These are phyloP conservation scores for Pseudocercospora crystallina DNA, from an alignment of 2,329 filamentous ascomycete genomes.

Conservation along the genomic window DNA sequence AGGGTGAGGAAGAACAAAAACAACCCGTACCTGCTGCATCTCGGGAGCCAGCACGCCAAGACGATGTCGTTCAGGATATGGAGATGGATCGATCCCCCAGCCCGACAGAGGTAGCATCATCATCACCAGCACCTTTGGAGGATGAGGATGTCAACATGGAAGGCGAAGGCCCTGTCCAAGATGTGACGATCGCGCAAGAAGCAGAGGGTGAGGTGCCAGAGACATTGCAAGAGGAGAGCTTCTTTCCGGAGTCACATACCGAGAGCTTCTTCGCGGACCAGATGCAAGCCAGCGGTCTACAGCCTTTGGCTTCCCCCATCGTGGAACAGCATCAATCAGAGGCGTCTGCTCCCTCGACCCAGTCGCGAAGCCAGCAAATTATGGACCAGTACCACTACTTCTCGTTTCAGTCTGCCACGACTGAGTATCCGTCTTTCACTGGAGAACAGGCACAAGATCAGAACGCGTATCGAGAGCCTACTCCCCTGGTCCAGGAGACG, in stretches of 20 bases:
- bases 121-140: background rate
- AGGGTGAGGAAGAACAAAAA: too few species aligned
- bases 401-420: slow-evolving; percentile 15
- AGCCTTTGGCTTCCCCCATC: background rate
- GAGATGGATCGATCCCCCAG: slow-evolving; percentile 1
- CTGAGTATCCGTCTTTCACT: slow-evolving; percentile 5
- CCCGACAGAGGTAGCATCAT: slow-evolving; percentile 7
- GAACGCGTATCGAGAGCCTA: too few species aligned
- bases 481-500: background rate
- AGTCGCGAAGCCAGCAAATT: slow-evolving; percentile 1
- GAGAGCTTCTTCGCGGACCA: slow-evolving; percentile 15
- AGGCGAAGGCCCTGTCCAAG: background rate
- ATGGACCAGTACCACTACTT: slow-evolving; percentile 13
- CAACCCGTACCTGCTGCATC: too few species aligned
- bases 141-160: slow-evolving; percentile 5
- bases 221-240: slow-evolving; percentile 4
- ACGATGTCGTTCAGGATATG: background rate
- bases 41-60: background rate
- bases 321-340: background rate
- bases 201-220: background rate
- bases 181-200: background rate
- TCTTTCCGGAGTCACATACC: background rate
- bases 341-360: slow-evolving; percentile 1
- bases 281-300: slow-evolving; percentile 5
- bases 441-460: background rate